phyloP scores from a whole-genome alignment of 805 yeast genomes.

The Blastobotrys parvus region DNA sequence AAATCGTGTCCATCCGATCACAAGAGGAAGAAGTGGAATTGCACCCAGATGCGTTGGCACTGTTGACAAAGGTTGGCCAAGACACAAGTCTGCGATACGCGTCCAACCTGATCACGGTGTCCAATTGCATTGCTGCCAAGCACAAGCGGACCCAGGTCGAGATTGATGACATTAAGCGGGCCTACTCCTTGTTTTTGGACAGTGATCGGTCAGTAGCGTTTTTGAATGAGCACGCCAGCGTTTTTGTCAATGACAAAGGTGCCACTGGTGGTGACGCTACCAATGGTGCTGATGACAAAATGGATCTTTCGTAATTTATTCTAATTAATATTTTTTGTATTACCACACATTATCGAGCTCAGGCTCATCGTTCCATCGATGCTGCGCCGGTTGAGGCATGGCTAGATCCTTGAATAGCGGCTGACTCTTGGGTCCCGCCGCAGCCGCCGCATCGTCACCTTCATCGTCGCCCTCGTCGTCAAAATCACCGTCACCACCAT shows the following conservation, averaged over 20 bases:
- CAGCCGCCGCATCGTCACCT: background rate
- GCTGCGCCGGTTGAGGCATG: conserved; percentile 20
- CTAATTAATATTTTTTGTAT: background rate
- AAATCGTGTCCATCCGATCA: conserved; percentile 82
- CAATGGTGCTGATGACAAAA: background rate
- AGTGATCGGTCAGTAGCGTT: conserved; percentile 82
- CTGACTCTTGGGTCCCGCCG: background rate
- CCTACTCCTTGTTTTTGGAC: conserved; percentile 81
- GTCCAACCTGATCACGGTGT: conserved; percentile 80
- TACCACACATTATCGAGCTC: conserved; percentile 9
- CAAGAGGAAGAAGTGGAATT: conserved; percentile 90
- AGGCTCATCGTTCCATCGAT: conserved; percentile 22
- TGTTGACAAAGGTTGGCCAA: conserved; percentile 80
- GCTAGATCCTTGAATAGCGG: conserved; percentile 14
- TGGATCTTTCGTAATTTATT: background rate
- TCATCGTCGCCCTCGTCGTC: conserved; percentile 6
- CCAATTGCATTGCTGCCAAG: conserved; percentile 78
- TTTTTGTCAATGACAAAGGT: conserved; percentile 75
- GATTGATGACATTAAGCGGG: conserved; percentile 75
- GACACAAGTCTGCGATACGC: conserved; percentile 92
- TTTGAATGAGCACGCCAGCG: conserved; percentile 57
- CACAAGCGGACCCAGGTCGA: conserved; percentile 68
- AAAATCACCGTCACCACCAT: conserved; percentile 1
- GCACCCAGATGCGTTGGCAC: conserved; percentile 70
- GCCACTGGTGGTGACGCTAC: conserved; percentile 28